Evolutionary conservation across 2,329 filamentous ascomycete genomes (phyloP), one percentile per base, ranked within the genome.

Genomic region (Aspergillus piperis): DNA sequence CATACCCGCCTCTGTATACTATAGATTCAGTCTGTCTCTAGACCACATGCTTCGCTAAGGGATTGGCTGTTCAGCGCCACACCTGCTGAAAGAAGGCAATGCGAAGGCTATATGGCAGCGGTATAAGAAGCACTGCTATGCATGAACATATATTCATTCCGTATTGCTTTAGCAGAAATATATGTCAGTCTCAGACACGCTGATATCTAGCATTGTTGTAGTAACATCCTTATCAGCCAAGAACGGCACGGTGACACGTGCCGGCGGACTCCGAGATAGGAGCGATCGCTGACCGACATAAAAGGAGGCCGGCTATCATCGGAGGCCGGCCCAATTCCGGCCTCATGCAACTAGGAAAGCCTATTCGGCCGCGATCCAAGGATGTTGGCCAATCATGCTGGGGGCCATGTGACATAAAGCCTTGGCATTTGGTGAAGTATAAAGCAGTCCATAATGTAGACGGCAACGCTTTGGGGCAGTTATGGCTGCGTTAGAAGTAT

Each of bases 311-410:
- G 73, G 73, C 60, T 73, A 74, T 64, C 67, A 49, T 58, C 73
- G 73, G 73, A 77, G 75, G 75, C 75, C 75, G 75, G 76, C 62
- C 67, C 62, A 68, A 77, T 77, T 77, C 75, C 76, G 76, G 76
- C 75, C 76, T 76, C 70, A 60, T 69, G 63, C 64, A 65, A 64
- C 69, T 69, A 68, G 59, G 41, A 66, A 70, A 71, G 64, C 58
- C 61, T 65, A 73, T 59, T 48, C 48, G 19, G 32, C 27, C 17
- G 32, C 57, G 66, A 63, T 67, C 59, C 49, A 54, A 54, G 44
- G 23, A 30, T 19, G 11, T n/a, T 36, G 41, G 21, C 70, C 64
- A 72, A 73, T 73, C 36, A 67, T 10, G 42, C 8, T 0, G 7
- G 0, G 23, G 19, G 23, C 59, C 55, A 49, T 64, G 47, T 52